Percentiles rank a stretch among this genome's conserved stretches.
These are phyloP conservation scores for Penicillium verhagenii DNA, from an alignment of 495 filamentous ascomycete genomes.

Conservation along the genomic window DNA sequence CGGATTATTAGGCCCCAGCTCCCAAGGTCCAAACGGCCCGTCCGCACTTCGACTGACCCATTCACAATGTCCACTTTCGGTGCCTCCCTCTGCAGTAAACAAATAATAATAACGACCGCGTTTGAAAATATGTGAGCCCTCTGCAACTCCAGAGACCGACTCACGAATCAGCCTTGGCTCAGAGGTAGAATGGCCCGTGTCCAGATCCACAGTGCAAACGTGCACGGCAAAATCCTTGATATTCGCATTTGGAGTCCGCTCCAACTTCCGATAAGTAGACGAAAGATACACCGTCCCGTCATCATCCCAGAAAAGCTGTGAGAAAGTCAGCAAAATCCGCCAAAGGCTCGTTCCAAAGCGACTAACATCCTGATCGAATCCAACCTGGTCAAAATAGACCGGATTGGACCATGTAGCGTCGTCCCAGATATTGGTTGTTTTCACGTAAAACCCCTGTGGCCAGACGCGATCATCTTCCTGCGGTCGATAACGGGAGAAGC, in stretches of 20 bases:
- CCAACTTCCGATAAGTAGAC: slow-evolving; percentile 33
- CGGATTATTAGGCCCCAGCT: slow-evolving; percentile 38
- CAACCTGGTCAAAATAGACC: slow-evolving; percentile 48
- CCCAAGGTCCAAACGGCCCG: slow-evolving; percentile 57
- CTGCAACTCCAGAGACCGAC: slow-evolving; percentile 53
- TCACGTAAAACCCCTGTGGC: slow-evolving; percentile 49
- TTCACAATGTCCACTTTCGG: slow-evolving; percentile 53
- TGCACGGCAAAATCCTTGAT: slow-evolving; percentile 43
- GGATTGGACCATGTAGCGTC: slow-evolving; percentile 47
- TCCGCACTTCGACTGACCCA: slow-evolving; percentile 37
- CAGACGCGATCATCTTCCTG: slow-evolving; percentile 44
- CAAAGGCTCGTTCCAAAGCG: not conserved
- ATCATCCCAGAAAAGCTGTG: slow-evolving; percentile 42
- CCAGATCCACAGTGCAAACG: slow-evolving; percentile 38
- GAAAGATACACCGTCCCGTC: slow-evolving; percentile 41
- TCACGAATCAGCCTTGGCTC: slow-evolving; percentile 51
- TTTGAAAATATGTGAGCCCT: slow-evolving; percentile 66
- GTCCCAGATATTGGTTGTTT: slow-evolving; percentile 48
- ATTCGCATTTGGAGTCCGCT: slow-evolving; percentile 23
- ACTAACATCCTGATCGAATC: slow-evolving; percentile 48
- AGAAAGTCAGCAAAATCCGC: not conserved
- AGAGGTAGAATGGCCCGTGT: slow-evolving; percentile 33
- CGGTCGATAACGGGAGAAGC: slow-evolving; percentile 42
- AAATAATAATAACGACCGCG: slow-evolving; percentile 67
- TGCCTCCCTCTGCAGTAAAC: slow-evolving; percentile 66